Evolutionary conservation across 257 asterid genomes (phyloP).

Genomic region (Solanum bulbocastanum): DNA sequence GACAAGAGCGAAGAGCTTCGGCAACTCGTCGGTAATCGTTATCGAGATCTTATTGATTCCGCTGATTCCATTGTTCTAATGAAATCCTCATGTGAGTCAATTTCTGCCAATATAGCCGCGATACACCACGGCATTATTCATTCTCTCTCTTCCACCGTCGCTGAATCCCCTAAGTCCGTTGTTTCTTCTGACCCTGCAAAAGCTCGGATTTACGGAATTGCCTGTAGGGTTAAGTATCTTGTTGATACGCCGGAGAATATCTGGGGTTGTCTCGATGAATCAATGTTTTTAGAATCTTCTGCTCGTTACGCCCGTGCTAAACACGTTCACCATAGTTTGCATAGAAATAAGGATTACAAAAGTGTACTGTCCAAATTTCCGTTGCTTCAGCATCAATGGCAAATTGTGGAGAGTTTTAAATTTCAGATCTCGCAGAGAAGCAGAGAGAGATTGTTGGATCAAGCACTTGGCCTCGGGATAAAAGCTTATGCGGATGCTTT

Average conservation of each 20-base stretch:
- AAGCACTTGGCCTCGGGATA: slow-evolving; percentile 44
- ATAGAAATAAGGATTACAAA: slow-evolving; percentile 33
- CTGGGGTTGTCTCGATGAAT: slow-evolving; percentile 98
- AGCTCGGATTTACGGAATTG: slow-evolving; percentile 67
- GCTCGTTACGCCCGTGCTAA: slow-evolving; percentile 89
- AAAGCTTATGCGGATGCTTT: slow-evolving; percentile 89
- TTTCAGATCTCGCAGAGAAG: slow-evolving; percentile 89
- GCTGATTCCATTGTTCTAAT: slow-evolving; percentile 88
- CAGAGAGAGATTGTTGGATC: slow-evolving; percentile 82
- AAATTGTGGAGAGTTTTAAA: slow-evolving; percentile 88
- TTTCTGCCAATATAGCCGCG: slow-evolving; percentile 60
- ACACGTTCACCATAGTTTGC: slow-evolving; percentile 63
- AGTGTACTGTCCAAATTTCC: slow-evolving; percentile 71
- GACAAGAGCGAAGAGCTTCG: slow-evolving; percentile 96
- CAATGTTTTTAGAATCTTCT: slow-evolving; percentile 83
- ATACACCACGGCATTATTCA: slow-evolving; percentile 51
- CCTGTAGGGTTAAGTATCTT: slow-evolving; percentile 91
- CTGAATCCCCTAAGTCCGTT: slow-evolving; percentile 44
- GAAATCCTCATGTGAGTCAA: slow-evolving; percentile 85
- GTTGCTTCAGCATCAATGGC: slow-evolving; percentile 96
- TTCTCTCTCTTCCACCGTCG: slow-evolving; percentile 55
- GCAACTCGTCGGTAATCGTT: slow-evolving; percentile 84
- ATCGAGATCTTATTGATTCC: slow-evolving; percentile 95
- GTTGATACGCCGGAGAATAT: slow-evolving; percentile 99
- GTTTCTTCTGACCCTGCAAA: slow-evolving; percentile 35